A percentile compares a stretch with the other conserved stretches of the same genome.
phyloP scores from a whole-genome alignment of 495 filamentous ascomycete genomes.

The Trichoderma gamsii region DNA sequence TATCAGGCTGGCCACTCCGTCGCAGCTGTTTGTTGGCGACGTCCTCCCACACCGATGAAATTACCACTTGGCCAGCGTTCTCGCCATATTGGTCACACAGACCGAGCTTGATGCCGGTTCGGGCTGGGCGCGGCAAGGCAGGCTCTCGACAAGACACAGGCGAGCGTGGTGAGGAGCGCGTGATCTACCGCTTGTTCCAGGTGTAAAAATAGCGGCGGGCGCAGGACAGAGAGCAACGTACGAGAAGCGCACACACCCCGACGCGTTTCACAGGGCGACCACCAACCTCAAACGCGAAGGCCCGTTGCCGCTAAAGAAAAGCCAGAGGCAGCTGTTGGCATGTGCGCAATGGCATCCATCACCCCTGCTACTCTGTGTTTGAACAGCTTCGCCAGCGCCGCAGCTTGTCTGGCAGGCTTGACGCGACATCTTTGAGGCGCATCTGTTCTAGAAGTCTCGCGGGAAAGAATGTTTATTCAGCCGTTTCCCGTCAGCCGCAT shows the following conservation, averaged over 20 bases:
- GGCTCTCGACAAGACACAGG: background rate
- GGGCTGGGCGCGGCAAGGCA: background rate
- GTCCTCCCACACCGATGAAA: background rate
- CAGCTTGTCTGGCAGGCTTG: background rate
- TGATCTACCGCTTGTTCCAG: background rate
- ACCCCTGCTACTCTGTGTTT: background rate
- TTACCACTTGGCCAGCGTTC: background rate
- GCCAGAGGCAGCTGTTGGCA: slow-evolving; percentile 4
- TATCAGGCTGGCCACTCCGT: background rate
- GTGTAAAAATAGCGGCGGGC: background rate
- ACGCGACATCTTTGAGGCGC: background rate
- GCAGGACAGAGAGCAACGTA: background rate
- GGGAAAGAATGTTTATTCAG: background rate
- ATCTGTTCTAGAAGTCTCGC: background rate
- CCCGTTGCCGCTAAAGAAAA: slow-evolving; percentile 7
- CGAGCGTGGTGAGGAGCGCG: background rate
- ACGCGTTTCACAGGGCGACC: background rate
- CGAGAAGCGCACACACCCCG: background rate
- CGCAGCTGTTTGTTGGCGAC: background rate
- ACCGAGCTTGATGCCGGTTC: background rate
- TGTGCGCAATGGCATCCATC: slow-evolving; percentile 9
- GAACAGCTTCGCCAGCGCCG: background rate
- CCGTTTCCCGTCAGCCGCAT: background rate
- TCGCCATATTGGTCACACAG: slow-evolving; percentile 3
- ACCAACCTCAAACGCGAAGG: background rate